Evolutionary conservation across 2,329 filamentous ascomycete species (phyloP), one percentile per base, ranked within the genome.

Genomic region (Ceratocystiopsis brevicomis): DNA sequence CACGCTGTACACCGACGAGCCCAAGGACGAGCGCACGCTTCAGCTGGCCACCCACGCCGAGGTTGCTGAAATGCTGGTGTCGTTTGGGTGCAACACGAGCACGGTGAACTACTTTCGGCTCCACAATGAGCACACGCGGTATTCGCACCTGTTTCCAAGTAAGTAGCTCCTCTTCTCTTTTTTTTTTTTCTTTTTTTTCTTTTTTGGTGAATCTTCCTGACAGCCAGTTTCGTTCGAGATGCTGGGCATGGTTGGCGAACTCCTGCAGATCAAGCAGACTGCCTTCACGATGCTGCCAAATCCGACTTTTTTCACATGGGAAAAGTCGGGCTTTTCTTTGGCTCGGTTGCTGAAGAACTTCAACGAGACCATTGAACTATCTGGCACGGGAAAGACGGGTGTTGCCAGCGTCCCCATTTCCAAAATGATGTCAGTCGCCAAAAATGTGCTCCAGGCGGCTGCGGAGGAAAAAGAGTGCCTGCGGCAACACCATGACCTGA

Each of bases 261-360:
- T 62, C 0, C 58, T 73, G 18, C 67, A 71, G 42, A 65, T 72
- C 18, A 57, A 59, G 6, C 55, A 65, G 39, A 71, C 60, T 40
- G 61, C 59, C 45, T 75, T 68, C 47, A 68, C 68, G 2, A 65
- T 66, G 53, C 59, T 76, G 1, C 71, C 71, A 0, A 76, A 76
- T 47, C 71, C 71, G 0, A 75, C 71, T 0, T 58, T 62, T 1
- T 67, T 68, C 43, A 56, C 55, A n/a, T 75, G 69, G 70, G 63
- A 72, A 45, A 68, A 61, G 45, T 30, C 25, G 8, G 25, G 5
- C 8, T 30, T 30, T 9, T 30, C 25, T 2, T 11, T 30, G 25
- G 10, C 6, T 9, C 25, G 25, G 25, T 30, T 30, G 25, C 25
- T 30, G 25, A 8, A 30, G 10, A 30, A 30, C 10, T 30, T 30